phyloP scores from a whole-genome alignment of 129 eudicot species.

The Apium graveolens region DNA sequence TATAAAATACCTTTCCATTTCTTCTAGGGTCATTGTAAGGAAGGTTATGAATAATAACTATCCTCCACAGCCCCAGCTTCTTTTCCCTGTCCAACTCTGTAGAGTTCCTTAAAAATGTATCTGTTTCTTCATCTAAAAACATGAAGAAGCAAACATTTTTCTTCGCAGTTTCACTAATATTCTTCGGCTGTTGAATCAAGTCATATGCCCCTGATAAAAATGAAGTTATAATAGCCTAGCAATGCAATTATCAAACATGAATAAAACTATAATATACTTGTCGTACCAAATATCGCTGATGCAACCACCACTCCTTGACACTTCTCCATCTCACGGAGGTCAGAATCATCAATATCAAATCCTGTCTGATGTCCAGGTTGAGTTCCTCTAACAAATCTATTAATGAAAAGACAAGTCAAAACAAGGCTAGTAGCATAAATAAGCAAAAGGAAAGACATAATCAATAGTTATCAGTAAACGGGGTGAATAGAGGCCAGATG shows the following conservation, averaged over 20 bases:
- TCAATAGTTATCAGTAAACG: slow-evolving; percentile 1
- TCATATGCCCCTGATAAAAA: slow-evolving; percentile 70
- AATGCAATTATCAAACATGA: slow-evolving; percentile 8
- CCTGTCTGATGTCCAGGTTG: slow-evolving; percentile 77
- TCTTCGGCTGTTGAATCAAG: slow-evolving; percentile 73
- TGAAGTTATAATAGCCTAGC: background rate
- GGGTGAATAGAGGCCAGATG: background rate
- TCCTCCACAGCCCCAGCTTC: slow-evolving; percentile 80
- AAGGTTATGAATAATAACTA: slow-evolving; percentile 67
- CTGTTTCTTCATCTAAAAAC: slow-evolving; percentile 91
- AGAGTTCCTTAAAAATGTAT: slow-evolving; percentile 51
- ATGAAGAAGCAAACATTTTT: slow-evolving; percentile 71
- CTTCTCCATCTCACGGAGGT: slow-evolving; percentile 78
- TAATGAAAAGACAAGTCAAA: slow-evolving; percentile 8
- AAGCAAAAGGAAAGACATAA: background rate
- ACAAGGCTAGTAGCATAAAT: background rate
- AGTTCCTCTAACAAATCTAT: slow-evolving; percentile 80
- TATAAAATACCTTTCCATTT: slow-evolving; percentile 64
- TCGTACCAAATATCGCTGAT: slow-evolving; percentile 94
- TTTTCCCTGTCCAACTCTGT: slow-evolving; percentile 45
- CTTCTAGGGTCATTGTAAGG: slow-evolving; percentile 93
- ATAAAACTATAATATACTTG: slow-evolving; percentile 2
- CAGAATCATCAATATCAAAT: slow-evolving; percentile 78
- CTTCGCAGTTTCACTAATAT: slow-evolving; percentile 65
- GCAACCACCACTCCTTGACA: slow-evolving; percentile 88